These are phyloP conservation scores for Podila minutissima DNA, from an alignment of 192 early-diverging fungal genomes.

Conservation along the genomic window DNA sequence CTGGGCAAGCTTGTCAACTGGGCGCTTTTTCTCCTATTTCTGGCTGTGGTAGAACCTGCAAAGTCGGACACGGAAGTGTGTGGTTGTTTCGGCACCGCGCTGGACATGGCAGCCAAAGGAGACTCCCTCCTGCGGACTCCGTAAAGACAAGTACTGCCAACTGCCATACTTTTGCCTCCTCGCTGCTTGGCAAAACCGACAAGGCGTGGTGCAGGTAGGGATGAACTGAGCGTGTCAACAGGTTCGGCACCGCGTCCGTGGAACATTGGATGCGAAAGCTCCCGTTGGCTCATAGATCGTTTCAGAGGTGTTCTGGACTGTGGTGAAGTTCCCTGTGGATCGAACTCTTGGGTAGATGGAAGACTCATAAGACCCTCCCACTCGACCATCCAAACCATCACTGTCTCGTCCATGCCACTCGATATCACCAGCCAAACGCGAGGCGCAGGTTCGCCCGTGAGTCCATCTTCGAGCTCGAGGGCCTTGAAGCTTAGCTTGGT, in stretches of 20 bases:
- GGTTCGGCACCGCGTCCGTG: not conserved
- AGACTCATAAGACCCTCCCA: constrained; percentile 44
- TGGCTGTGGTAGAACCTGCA: not conserved
- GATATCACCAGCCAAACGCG: constrained; percentile 42
- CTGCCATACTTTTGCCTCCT: constrained; percentile 38
- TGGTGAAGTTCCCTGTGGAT: not conserved
- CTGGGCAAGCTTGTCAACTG: not conserved
- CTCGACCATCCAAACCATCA: constrained; percentile 48
- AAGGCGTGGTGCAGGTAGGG: constrained; percentile 38
- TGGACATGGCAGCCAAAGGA: not conserved
- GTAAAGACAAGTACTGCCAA: constrained; percentile 33
- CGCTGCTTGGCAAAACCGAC: constrained; percentile 45
- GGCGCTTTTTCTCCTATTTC: constrained; percentile 17
- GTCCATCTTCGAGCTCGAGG: constrained; percentile 42
- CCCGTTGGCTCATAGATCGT: not conserved
- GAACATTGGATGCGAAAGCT: not conserved
- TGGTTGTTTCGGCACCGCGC: constrained; percentile 6
- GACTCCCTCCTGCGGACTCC: constrained; percentile 33
- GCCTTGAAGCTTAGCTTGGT: constrained; percentile 43
- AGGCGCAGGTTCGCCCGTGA: constrained; percentile 42
- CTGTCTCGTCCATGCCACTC: constrained; percentile 41
- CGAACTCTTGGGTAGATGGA: not conserved
- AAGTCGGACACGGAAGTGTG: constrained; percentile 23
- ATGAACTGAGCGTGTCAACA: constrained; percentile 22
- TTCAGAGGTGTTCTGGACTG: not conserved